Base-by-base conservation (phyloP, 2,329 filamentous ascomycete genomes). In the Beauveria pseudobassiana region DNA sequence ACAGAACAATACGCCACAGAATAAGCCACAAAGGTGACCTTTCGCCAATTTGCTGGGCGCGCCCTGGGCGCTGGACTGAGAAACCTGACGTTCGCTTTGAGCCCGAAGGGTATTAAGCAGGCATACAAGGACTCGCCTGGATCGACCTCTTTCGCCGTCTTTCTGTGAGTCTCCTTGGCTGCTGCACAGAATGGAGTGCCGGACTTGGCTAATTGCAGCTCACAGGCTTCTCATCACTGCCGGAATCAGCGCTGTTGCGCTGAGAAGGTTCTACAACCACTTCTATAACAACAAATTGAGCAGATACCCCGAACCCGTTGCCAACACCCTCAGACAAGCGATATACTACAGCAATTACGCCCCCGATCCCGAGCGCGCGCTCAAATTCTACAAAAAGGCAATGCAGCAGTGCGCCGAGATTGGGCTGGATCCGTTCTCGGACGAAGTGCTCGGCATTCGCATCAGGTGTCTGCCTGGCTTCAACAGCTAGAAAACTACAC, bases 381-480 rank as follows among this genome's bases (percentile, higher is more conserved):
- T 96, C 63, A 89, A 91, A 67, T 91, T 91, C 73, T 98, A 96
- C 73, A 87, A 87, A 68, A 83, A 89, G 66, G 92, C 93, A 3
- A 79, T 98, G 62, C 80, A 87, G 64, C 81, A 88, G 57, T 91
- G 91, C 62, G 78, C 86, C 55, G 86, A 91, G 69, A 71, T 89
- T 56, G 86, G 87, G 0, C 84, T 99, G 77, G 91, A 98, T 70
- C 91, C 90, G 0, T 96, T 93, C 72, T 93, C 90, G 4, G 90
- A 97, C 68, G 93, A 97, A 72, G 87, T 97, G 40, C 81, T 97
- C 67, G 95, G 95, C 9, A 87, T 98, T 58, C 91, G 92, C 70
- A 87, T 98, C 87, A 93, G 71, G 80, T 96, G 9, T 87, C 91
- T 1, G 82, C 82, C 10, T 86, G 96, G 80, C 81, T 96, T 64